Percentiles rank a stretch among this genome's conserved stretches.
Evolutionary conservation across 2,329 filamentous ascomycete genomes (phyloP).

Genomic region (Fusarium liriodendri): DNA sequence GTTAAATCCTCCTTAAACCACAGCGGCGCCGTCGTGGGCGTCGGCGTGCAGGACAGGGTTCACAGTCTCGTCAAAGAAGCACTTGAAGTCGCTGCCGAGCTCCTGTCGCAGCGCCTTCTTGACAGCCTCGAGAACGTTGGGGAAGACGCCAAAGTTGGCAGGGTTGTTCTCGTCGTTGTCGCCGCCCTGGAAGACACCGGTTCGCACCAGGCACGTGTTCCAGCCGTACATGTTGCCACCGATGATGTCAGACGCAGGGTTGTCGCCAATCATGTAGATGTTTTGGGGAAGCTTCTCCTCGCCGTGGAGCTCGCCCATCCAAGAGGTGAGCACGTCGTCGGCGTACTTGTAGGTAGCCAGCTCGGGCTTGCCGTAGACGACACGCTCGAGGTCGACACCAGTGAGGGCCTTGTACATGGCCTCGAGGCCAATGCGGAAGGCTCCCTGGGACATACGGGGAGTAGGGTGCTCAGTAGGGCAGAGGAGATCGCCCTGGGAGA

Average conservation of each 20-base stretch:
- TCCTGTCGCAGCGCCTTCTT: constrained; percentile 72
- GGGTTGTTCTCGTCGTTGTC: constrained; percentile 82
- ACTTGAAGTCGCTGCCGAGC: constrained; percentile 79
- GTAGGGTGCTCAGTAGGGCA: constrained; percentile 86
- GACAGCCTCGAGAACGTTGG: constrained; percentile 78
- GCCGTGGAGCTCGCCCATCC: constrained; percentile 82
- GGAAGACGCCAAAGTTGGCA: constrained; percentile 81
- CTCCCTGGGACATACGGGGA: constrained; percentile 87
- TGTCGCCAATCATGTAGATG: constrained; percentile 92
- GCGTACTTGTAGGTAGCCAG: constrained; percentile 80
- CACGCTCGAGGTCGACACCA: constrained; percentile 46
- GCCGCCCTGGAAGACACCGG: constrained; percentile 81
- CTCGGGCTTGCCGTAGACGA: constrained; percentile 74
- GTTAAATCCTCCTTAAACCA: constrained; percentile 26
- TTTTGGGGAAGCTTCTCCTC: constrained; percentile 73
- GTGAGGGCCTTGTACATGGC: constrained; percentile 82
- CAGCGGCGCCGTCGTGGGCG: constrained; percentile 39
- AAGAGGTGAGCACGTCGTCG: constrained; percentile 67
- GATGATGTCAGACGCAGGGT: constrained; percentile 60
- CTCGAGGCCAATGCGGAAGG: constrained; percentile 81
- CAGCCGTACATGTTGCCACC: constrained; percentile 85
- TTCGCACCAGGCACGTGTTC: constrained; percentile 84
- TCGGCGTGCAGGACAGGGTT: constrained; percentile 71
- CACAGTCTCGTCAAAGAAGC: constrained; percentile 77
- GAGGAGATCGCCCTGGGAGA: constrained; percentile 86